A percentile compares a stretch with the other conserved stretches of the same genome.
Conservation (phyloP, 129 eudicot species). For the Kitagawia praeruptora region DNA sequence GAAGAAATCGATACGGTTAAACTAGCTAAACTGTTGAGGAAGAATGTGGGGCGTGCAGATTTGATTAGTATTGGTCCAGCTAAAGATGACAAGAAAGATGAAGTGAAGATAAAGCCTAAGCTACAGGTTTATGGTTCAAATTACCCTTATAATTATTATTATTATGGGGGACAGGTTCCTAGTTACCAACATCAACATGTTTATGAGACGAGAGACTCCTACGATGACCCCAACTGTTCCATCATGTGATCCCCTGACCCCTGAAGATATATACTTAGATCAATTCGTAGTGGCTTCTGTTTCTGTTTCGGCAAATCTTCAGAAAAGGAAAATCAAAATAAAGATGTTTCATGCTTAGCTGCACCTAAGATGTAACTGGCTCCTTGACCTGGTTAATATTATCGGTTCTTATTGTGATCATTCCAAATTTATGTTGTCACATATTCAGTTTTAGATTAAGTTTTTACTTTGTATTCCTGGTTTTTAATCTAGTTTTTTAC, state of each 20-base stretch:
- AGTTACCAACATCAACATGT: background rate
- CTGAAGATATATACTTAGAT: no score
- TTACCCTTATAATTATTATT: background rate
- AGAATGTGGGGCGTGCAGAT: slow-evolving; percentile 22
- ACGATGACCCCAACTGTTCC: background rate
- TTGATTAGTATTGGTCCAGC: slow-evolving; percentile 20
- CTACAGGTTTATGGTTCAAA: background rate
- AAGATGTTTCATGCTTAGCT: no score
- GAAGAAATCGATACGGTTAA: slow-evolving; percentile 19
- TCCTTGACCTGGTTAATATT: no score
- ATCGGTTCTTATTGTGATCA: no score
- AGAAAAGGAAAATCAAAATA: no score
- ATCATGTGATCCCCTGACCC: background rate
- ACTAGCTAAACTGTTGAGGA: slow-evolving; percentile 21
- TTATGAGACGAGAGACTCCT: background rate
- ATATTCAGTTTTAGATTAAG: no score
- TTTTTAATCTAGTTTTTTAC: no score
- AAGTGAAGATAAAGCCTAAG: background rate
- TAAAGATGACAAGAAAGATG: slow-evolving; percentile 12
- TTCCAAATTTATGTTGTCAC: no score
- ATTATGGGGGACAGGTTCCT: background rate
- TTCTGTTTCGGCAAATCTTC: no score
- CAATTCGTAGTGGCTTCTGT: no score
- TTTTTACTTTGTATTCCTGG: no score
- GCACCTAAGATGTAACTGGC: no score